These are phyloP conservation scores for Yamadazyma sp. DNA, from an alignment of 1,139 yeast species.

Conservation along the genomic window DNA sequence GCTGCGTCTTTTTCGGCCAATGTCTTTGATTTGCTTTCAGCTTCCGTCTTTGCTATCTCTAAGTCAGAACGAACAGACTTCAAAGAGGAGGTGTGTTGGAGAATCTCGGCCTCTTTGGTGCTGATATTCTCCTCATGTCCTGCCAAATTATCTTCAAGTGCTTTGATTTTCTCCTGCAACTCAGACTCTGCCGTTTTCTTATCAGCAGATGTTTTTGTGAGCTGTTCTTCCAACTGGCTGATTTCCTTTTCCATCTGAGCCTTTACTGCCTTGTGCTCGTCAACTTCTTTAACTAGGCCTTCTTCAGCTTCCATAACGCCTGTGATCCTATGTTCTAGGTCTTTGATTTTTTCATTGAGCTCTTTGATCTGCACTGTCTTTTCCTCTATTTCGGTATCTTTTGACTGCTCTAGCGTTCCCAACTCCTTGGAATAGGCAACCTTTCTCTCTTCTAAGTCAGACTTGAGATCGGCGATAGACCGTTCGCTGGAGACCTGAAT, in stretches of 20 bases:
- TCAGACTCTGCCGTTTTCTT: background rate
- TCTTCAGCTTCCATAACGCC: background rate
- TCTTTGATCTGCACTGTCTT: background rate
- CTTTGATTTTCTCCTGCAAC: background rate
- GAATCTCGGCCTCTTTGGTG: background rate
- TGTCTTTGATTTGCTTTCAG: background rate
- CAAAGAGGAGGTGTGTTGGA: background rate
- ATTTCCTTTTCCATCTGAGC: background rate
- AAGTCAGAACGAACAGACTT: background rate
- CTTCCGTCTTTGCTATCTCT: background rate
- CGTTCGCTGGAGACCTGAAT: background rate
- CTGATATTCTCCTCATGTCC: conserved; percentile 5
- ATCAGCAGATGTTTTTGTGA: background rate
- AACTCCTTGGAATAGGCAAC: conserved; percentile 7
- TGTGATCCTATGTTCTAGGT: background rate
- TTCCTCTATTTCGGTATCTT: conserved; percentile 4
- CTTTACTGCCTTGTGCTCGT: conserved; percentile 1
- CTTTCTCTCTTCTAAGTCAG: background rate
- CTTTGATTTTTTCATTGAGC: background rate
- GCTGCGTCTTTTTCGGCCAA: background rate
- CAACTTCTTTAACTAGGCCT: background rate
- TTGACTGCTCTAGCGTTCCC: conserved; percentile 1
- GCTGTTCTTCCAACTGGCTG: background rate
- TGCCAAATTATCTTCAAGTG: conserved; percentile 10
- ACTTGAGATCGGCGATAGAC: background rate